Evolutionary conservation across 495 filamentous ascomycete species (phyloP).

Genomic region (Penicillium bovifimosum): DNA sequence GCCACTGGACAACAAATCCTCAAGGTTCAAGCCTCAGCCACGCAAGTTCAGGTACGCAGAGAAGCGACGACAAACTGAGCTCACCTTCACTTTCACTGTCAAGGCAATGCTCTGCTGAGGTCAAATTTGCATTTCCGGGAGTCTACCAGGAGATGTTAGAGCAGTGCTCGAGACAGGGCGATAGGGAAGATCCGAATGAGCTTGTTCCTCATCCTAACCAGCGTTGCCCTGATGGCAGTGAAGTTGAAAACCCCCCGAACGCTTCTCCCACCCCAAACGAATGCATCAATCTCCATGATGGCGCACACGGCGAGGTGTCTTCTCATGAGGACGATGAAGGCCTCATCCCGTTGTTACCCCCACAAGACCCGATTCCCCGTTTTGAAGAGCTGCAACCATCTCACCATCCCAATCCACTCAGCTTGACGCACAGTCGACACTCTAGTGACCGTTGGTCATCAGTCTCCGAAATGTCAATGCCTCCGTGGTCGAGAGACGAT

Average conservation of each 20-base stretch:
- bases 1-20: neutral
- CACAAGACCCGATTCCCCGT: neutral
- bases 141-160: slow-evolving; percentile 17
- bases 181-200: neutral
- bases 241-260: neutral
- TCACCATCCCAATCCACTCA: neutral
- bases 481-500: neutral
- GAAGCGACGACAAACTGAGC: neutral
- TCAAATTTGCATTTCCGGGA: slow-evolving; percentile 21
- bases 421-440: neutral
- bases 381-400: neutral
- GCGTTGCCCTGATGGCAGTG: neutral
- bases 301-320: neutral
- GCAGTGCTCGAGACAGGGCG: slow-evolving; percentile 9
- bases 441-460: neutral
- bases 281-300: neutral
- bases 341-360: neutral
- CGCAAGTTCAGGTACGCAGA: neutral
- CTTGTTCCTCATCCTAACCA: neutral
- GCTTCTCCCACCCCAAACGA: neutral
- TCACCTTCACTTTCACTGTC: neutral
- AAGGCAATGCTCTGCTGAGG: slow-evolving; percentile 10
- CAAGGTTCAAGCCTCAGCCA: neutral
- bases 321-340: neutral
- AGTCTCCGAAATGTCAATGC: neutral